Conservation (phyloP, 1,284 basidiomycete species). For the Apiotrichum laibachii region DNA sequence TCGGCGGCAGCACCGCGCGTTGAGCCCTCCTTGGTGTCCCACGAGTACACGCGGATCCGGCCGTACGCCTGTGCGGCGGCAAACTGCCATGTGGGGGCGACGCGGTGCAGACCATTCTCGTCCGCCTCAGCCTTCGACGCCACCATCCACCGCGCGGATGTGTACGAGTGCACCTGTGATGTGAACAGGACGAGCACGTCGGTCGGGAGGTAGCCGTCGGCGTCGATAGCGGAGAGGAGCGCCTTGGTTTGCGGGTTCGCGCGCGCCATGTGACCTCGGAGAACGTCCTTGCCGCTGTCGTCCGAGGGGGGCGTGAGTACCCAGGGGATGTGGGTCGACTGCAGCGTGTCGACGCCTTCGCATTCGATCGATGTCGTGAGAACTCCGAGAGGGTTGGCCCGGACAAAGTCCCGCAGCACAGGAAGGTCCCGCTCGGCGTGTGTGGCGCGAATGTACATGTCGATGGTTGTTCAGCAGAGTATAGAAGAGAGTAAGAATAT, state of each 20-base stretch:
- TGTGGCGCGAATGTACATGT: slow-evolving; percentile 52
- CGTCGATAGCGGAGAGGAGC: slow-evolving; percentile 22
- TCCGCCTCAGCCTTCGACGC: slow-evolving; percentile 38
- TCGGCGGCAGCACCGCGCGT: slow-evolving; percentile 20
- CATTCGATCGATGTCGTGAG: slow-evolving; percentile 50
- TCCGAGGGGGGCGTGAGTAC: slow-evolving; percentile 36
- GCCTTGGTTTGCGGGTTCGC: slow-evolving; percentile 47
- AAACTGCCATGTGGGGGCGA: slow-evolving; percentile 50
- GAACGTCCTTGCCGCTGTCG: not conserved
- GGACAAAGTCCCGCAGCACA: slow-evolving; percentile 48
- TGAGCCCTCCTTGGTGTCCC: not conserved
- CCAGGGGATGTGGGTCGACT: slow-evolving; percentile 53
- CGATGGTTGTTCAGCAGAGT: too few species aligned
- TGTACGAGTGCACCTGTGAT: slow-evolving; percentile 39
- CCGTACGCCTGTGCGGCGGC: slow-evolving; percentile 49
- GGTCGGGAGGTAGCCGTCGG: too few species aligned
- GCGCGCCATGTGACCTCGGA: slow-evolving; percentile 46
- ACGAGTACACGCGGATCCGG: slow-evolving; percentile 23
- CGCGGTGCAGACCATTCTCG: slow-evolving; percentile 20
- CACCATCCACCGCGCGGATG: slow-evolving; percentile 44
- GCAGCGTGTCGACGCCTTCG: slow-evolving; percentile 40
- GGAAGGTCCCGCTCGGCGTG: slow-evolving; percentile 51
- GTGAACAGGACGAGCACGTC: slow-evolving; percentile 43
- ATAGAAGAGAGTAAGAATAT: too few species aligned
- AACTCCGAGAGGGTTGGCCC: slow-evolving; percentile 50